Base-by-base conservation (phyloP, 805 yeast genomes). In the Saccharomycopsis capsularis region DNA sequence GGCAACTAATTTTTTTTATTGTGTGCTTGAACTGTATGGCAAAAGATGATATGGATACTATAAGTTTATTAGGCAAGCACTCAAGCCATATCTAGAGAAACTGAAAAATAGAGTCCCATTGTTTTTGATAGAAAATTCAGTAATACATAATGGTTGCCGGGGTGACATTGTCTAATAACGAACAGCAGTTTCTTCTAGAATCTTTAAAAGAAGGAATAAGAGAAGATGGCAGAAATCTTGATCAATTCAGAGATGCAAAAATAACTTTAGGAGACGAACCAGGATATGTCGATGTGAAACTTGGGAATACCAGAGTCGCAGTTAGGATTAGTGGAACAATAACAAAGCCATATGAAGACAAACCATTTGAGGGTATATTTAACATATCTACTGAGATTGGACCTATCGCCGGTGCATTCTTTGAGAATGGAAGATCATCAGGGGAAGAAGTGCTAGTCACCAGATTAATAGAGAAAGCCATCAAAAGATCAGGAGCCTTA, bases 331-430 rank as follows among this genome's bases (percentile, higher is more conserved):
- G 89, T 16, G 84, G 95, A 9, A 82, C 79, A 46, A 80, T 93
- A 13, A 73, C 78, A 3, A 76, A 78, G 51, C 99, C 99, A 0
- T 82, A 74, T 55, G 95, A 88, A 44, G 95, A 90, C 56, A 73
- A 96, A 47, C 97, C 97, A 0, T 91, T 87, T 62, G 99, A 93
- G 64, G 99, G 99, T 1, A 59, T 85, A 3, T 89, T 93, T 62
- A 71, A 76, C 22, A 89, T 93, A 13, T 78, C 84, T 44, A 85
- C 95, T 2, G 98, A 93, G 59, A 79, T 86, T 39, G 77, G 89
- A 19, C 86, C 97, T 15, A 83, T 91, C 88, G 95, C 96, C 1
- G 81, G 89, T 3, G 82, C 95, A 1, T 73, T 78, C 57, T 89
- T 88, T 63, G 96, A 90, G 58, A 79, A 78, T 57, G 81, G 81